These are phyloP conservation scores for Magnolia kwangsiensis DNA, from an alignment of 164 flowering plant genomes.

Conservation along the genomic window DNA sequence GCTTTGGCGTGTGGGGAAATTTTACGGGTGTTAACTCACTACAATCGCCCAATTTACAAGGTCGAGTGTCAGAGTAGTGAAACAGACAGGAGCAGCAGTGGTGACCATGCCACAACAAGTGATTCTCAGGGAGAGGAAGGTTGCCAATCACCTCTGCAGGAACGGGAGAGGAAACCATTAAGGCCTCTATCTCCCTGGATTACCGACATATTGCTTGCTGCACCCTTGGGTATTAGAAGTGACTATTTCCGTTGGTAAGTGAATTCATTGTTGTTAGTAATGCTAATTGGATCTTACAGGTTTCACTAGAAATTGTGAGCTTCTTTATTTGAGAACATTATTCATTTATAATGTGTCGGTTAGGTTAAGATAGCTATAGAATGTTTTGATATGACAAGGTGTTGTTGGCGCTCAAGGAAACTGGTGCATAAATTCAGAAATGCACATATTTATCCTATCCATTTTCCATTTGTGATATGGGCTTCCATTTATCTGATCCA, in stretches of 20 bases:
- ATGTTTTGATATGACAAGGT: no score
- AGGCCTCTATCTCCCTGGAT: conserved; percentile 97
- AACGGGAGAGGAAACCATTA: conserved; percentile 70
- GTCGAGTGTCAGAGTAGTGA: conserved; percentile 49
- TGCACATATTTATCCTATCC: no score
- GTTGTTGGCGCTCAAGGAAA: no score
- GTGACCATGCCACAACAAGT: conserved; percentile 62
- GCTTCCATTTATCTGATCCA: no score
- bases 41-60: conserved; percentile 89
- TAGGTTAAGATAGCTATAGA: no score
- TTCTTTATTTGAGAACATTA: no score
- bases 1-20: conserved; percentile 97
- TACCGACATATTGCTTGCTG: conserved; percentile 91
- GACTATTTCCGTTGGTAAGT: conserved; percentile 92
- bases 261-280: neutral
- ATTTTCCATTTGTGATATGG: no score
- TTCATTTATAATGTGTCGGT: no score
- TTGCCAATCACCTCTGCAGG: conserved; percentile 27
- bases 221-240: conserved; percentile 89
- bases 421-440: no score
- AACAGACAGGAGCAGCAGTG: conserved; percentile 56
- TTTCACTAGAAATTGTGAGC: no score
- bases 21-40: conserved; percentile 80
- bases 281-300: neutral
- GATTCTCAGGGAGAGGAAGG: conserved; percentile 30